phyloP scores from a whole-genome alignment of 495 filamentous ascomycete genomes.

The Annulohypoxylon stygium region DNA sequence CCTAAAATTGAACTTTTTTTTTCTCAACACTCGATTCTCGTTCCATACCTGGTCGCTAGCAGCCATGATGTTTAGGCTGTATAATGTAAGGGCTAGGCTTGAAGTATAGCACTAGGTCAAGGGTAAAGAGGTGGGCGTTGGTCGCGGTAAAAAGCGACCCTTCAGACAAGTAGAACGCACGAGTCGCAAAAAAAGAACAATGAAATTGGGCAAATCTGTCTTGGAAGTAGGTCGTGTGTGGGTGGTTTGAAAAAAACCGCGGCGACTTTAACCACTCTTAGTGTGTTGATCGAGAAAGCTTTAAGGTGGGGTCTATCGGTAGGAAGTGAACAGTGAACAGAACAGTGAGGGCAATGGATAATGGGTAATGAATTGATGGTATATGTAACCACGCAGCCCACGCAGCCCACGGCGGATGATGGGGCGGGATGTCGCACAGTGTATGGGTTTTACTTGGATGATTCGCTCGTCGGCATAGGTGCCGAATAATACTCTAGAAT shows the following conservation, averaged over 20 bases:
- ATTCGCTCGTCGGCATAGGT: slow-evolving; percentile 37
- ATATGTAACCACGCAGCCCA: slow-evolving; percentile 5
- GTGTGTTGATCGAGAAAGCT: slow-evolving; percentile 47
- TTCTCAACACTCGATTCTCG: slow-evolving; percentile 12
- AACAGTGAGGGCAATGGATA: slow-evolving; percentile 41
- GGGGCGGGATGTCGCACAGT: slow-evolving; percentile 43
- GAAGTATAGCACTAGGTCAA: slow-evolving; percentile 33
- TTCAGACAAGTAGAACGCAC: slow-evolving; percentile 29
- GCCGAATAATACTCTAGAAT: slow-evolving; percentile 37
- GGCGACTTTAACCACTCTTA: slow-evolving; percentile 54
- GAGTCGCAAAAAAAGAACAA: slow-evolving; percentile 22
- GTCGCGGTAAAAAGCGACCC: slow-evolving; percentile 27
- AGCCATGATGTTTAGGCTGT: slow-evolving; percentile 43
- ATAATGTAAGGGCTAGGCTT: slow-evolving; percentile 32
- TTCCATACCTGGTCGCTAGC: slow-evolving; percentile 51
- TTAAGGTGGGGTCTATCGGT: slow-evolving; percentile 52
- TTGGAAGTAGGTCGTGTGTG: slow-evolving; percentile 49
- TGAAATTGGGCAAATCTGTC: slow-evolving; percentile 40
- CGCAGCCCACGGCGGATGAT: slow-evolving; percentile 14
- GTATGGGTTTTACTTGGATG: slow-evolving; percentile 40
- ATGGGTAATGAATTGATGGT: slow-evolving; percentile 32
- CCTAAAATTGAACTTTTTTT: slow-evolving; percentile 10
- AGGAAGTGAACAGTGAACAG: slow-evolving; percentile 37
- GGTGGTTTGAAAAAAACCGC: slow-evolving; percentile 48
- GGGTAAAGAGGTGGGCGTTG: slow-evolving; percentile 36